These are phyloP conservation scores for Globomyces sp. DNA, from an alignment of 371 early-diverging fungal species.

Conservation along the genomic window DNA sequence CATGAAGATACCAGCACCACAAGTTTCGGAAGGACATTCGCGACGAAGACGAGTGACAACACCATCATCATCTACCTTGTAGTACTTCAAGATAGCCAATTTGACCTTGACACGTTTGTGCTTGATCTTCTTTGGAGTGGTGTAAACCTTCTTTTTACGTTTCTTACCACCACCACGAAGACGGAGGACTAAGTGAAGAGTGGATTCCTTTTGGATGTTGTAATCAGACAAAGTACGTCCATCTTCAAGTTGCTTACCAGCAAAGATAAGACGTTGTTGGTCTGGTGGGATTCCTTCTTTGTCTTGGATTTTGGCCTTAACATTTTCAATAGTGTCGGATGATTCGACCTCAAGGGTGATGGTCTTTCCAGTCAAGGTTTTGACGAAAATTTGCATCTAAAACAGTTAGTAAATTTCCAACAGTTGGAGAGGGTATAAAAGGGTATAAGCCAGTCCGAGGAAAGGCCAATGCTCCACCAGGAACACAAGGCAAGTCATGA, in stretches of 20 bases:
- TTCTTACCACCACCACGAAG: conserved; percentile 95
- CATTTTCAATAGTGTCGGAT: conserved; percentile 84
- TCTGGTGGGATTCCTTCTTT: conserved; percentile 99
- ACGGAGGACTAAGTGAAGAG: conserved; percentile 80
- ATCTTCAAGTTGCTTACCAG: conserved; percentile 99
- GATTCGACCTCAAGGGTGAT: conserved; percentile 89
- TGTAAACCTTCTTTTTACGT: conserved; percentile 98
- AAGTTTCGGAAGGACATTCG: conserved; percentile 91
- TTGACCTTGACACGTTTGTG: conserved; percentile 99
- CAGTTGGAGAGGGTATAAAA: no score
- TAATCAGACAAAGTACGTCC: conserved; percentile 79
- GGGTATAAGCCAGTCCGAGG: no score
- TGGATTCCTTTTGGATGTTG: conserved; percentile 89
- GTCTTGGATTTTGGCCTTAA: conserved; percentile 86
- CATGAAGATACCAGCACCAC: conserved; percentile 99
- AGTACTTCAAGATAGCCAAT: conserved; percentile 95
- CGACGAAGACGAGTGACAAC: conserved; percentile 97
- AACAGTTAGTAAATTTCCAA: conserved; percentile 13
- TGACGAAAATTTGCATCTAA: conserved; percentile 82
- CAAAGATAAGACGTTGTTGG: conserved; percentile 99
- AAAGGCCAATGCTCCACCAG: no score
- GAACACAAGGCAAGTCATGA: no score
- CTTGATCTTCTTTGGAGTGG: conserved; percentile 99
- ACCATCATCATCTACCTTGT: conserved; percentile 95
- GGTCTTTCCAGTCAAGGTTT: conserved; percentile 84